Percentiles rank a stretch among this genome's conserved stretches.
Evolutionary conservation across 2,329 filamentous ascomycete species (phyloP).

Genomic region (Tolypocladium album): DNA sequence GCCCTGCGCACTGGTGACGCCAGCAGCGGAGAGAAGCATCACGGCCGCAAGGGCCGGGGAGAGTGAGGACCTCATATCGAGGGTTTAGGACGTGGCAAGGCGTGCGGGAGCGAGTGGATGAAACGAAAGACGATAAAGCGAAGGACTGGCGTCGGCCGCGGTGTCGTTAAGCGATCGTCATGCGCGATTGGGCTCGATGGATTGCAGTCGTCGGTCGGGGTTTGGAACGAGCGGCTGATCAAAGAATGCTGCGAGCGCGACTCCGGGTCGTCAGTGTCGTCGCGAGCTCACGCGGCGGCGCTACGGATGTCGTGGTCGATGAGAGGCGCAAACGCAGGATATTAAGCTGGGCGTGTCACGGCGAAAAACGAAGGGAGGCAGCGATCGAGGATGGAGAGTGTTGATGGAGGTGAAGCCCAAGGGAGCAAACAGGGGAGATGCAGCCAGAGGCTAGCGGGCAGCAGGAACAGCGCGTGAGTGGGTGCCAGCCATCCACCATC

Average conservation of each 20-base stretch:
- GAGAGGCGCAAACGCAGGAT: background rate
- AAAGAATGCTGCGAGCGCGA: background rate
- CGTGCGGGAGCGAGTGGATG: background rate
- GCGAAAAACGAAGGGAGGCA: background rate
- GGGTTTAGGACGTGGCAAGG: background rate
- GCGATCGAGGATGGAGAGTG: background rate
- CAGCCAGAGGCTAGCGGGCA: background rate
- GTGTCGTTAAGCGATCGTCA: background rate
- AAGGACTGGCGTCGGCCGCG: background rate
- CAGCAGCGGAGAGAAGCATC: constrained; percentile 3
- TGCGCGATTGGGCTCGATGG: background rate
- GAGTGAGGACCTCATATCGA: constrained; percentile 5
- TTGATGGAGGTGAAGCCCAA: background rate
- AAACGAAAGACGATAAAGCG: background rate
- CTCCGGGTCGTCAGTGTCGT: background rate
- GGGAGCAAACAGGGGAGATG: background rate
- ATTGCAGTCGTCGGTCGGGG: background rate
- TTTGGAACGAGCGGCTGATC: background rate
- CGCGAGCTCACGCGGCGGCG: background rate
- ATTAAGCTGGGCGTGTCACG: background rate
- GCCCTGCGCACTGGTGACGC: constrained; percentile 3
- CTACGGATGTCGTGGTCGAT: background rate
- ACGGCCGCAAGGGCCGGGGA: background rate
- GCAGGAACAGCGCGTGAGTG: background rate
- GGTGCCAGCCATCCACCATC: background rate